Conservation (phyloP, 1,284 basidiomycete genomes). For the Wolfiporia cocos region DNA sequence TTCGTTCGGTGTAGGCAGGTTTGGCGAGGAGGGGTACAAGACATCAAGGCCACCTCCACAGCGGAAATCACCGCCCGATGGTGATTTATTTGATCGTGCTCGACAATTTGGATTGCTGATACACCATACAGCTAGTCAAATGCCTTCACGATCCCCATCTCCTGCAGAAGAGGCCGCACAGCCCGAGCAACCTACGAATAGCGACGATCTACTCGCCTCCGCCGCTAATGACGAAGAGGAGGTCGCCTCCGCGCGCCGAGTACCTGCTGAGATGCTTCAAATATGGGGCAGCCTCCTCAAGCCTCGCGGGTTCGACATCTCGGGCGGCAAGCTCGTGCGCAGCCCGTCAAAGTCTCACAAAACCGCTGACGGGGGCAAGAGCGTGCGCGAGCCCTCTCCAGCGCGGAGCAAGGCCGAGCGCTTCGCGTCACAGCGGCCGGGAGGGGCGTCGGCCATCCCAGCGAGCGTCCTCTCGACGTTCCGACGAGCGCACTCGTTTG, state of each 20-base stretch:
- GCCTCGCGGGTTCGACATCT: conserved; percentile 55
- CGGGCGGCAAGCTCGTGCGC: conserved; percentile 46
- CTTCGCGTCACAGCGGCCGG: conserved; percentile 4
- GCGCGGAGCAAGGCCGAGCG: conserved; percentile 8
- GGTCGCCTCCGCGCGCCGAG: conserved; percentile 43
- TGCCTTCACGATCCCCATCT: conserved; percentile 6
- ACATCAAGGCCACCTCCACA: conserved; percentile 53
- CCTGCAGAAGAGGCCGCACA: neutral
- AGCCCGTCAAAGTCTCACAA: conserved; percentile 43
- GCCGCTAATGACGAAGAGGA: conserved; percentile 40
- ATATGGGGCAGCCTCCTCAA: conserved; percentile 64
- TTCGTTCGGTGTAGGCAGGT: conserved; percentile 33
- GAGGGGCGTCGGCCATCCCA: neutral
- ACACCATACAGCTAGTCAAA: neutral
- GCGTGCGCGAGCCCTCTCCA: conserved; percentile 10
- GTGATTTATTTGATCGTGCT: conserved; percentile 1
- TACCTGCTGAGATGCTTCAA: conserved; percentile 52
- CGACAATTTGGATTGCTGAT: no score
- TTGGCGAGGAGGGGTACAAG: conserved; percentile 51
- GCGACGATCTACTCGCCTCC: conserved; percentile 13
- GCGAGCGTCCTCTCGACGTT: conserved; percentile 50
- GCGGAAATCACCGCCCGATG: conserved; percentile 29
- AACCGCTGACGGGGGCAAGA: conserved; percentile 3
- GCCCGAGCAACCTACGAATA: neutral
- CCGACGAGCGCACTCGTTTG: conserved; percentile 52